Evolutionary conservation across 352 stramenopile species (phyloP), one percentile per base, ranked within the genome.

Genomic region (Globisporangium nodosum): DNA sequence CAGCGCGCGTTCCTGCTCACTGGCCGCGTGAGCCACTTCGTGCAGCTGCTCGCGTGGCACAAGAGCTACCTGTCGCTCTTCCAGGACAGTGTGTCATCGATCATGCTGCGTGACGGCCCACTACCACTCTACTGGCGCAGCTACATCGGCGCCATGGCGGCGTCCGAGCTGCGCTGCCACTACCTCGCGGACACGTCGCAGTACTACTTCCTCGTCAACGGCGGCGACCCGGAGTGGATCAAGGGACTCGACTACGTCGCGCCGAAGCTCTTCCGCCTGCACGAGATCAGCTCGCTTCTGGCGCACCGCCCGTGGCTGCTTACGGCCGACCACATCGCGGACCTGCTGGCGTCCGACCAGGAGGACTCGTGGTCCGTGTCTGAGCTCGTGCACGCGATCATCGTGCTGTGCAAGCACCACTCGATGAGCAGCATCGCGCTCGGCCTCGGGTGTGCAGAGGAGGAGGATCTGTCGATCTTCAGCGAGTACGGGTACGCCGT

Each of bases 221-320:
- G 76, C 49, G 86, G 85, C 16, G 79, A 90, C 39, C 68, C 71
- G 37, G 74, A 87, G 65, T 95, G 86, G 86, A 78, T 92, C 58
- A 85, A 88, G 63, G 86, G 86, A 31, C 71, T 95, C 13, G 82
- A 95, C 60, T 92, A 84, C 52, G 72, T 93, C 21, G 71, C 84
- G 21, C 74, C 75, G 37, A 95, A 95, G 71, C 81, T 95, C 27
- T 91, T 90, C 56, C 73, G 76, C 5, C 71, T 95, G 20, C 84
- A 92, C 46, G 86, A 90, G 55, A 62, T 95, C 21, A 92, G 82
- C 52, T 91, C 86, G 27, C 55, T 94, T n/a, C 54, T 95, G 16
- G 86, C 86, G 0, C 86, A 95, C 61, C 84, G 81, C 5, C 86
- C 86, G n/a, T 95, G 86, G 86, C 69, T 95, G 42, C 66, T 95